Base-by-base conservation (phyloP, 352 stramenopile genomes). In the Phytopythium litorale region DNA sequence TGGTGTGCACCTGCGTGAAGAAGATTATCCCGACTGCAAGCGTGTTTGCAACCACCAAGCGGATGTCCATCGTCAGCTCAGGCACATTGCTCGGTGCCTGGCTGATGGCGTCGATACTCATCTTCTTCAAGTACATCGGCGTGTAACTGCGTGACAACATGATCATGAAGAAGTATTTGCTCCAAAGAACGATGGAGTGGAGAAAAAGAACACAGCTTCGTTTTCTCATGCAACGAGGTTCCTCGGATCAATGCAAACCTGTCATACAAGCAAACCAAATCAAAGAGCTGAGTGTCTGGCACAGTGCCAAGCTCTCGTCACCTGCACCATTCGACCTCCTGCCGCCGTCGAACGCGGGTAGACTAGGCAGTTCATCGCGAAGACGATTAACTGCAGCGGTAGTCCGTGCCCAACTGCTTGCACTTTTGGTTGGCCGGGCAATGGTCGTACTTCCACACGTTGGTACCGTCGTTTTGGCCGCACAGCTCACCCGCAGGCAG, bases 21-120 rank as follows among this genome's bases (percentile, higher is more conserved):
- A 91, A 98, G 66, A 68, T 98, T 19, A 67, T 98, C 21, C 95
- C 92, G 18, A 98, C 92, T 1, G 91, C 91, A 18, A 86, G 95
- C 78, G 81, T 85, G 60, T 97, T 97, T 53, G 90, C 93, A 45
- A 74, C 78, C 21, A 72, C 81, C 23, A 81, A 96, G 61, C n/a
- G 13, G 46, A 91, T 71, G 4, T 68, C 80, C 21, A 75, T 96
- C 28, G 81, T 97, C 7, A 89, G 89, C 7, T 62, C 89, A 33
- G 86, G 81, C 32, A 85, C 94, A 58, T 82, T 96, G 63, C 33
- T 50, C 9, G 91, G 91, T 16, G 96, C 97, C 84, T 74, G 76
- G 21, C 73, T 97, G 64, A 98, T 98, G 71, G 84, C 93, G n/a
- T 55, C 87, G 7, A 96, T 84, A 45, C 72, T 98, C 51, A 90